Conservation (phyloP, 2,329 filamentous ascomycete genomes). For the Volutella citrinella region DNA sequence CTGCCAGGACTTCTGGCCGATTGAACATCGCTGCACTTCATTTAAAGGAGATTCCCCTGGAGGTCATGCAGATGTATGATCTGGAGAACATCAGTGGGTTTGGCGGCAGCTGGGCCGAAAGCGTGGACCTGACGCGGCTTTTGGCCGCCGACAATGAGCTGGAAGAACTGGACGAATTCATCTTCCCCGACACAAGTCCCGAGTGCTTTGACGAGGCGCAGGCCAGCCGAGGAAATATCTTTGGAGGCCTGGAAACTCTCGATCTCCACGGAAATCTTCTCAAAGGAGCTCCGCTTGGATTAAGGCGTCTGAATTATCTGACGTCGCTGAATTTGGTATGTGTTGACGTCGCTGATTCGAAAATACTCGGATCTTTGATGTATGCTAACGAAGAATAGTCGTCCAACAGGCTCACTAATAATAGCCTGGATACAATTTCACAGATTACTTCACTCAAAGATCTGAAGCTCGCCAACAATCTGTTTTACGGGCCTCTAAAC, state of each 20-base stretch:
- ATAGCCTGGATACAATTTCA: constrained; percentile 68
- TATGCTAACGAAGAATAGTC: constrained; percentile 50
- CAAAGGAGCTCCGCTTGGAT: constrained; percentile 67
- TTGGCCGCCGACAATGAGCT: constrained; percentile 90
- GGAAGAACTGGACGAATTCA: constrained; percentile 64
- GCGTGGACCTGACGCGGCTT: constrained; percentile 80
- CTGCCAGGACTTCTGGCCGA: constrained; percentile 72
- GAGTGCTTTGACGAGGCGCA: constrained; percentile 60
- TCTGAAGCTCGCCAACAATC: constrained; percentile 77
- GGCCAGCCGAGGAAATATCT: constrained; percentile 69
- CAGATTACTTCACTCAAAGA: constrained; percentile 73
- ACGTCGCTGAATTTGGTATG: constrained; percentile 79
- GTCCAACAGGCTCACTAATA: constrained; percentile 74
- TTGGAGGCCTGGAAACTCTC: constrained; percentile 75
- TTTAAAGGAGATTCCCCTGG: constrained; percentile 73
- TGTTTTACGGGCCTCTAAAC: constrained; percentile 66
- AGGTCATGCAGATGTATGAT: constrained; percentile 90
- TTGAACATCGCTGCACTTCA: constrained; percentile 87
- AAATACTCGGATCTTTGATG: neutral
- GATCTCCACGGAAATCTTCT: constrained; percentile 87
- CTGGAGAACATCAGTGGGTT: constrained; percentile 62
- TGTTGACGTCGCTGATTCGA: too few species aligned
- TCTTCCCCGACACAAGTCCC: constrained; percentile 73
- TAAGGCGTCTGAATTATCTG: constrained; percentile 70
- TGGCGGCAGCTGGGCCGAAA: constrained; percentile 80